Evolutionary conservation across 2,329 filamentous ascomycete species (phyloP).

Genomic region (Ceratocystis papillata): DNA sequence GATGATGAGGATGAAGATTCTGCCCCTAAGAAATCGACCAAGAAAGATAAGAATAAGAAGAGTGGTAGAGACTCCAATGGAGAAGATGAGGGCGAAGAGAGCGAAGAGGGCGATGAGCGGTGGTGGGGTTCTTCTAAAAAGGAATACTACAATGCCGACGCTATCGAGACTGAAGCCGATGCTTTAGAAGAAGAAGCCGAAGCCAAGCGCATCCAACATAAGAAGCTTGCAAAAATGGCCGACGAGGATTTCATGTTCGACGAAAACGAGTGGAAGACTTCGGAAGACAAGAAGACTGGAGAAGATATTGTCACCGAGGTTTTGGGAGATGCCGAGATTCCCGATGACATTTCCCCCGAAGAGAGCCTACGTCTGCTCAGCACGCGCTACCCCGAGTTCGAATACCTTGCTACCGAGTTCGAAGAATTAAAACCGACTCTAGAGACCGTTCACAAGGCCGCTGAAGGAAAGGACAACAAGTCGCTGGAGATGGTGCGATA

Average conservation of each 20-base stretch:
- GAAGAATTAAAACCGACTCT: conserved; percentile 58
- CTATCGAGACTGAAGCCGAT: conserved; percentile 51
- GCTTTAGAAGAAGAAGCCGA: conserved; percentile 88
- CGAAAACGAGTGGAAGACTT: conserved; percentile 69
- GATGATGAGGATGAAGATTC: conserved; percentile 36
- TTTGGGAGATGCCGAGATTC: conserved; percentile 72
- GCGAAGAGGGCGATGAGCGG: conserved; percentile 48
- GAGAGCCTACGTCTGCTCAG: conserved; percentile 67
- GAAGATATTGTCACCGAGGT: conserved; percentile 63
- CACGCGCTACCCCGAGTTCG: conserved; percentile 82
- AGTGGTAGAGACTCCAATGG: conserved; percentile 32
- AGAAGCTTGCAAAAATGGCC: conserved; percentile 78
- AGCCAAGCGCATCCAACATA: conserved; percentile 76
- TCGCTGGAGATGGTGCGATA: conserved; percentile 60
- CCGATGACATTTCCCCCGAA: conserved; percentile 62
- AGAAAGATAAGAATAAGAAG: conserved; percentile 26
- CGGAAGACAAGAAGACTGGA: conserved; percentile 41
- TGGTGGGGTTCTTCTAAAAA: conserved; percentile 82
- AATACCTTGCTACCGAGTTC: conserved; percentile 72
- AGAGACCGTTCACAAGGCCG: conserved; percentile 46
- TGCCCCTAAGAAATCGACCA: conserved; percentile 30
- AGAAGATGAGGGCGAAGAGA: conserved; percentile 50
- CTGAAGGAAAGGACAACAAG: conserved; percentile 41
- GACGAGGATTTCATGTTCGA: conserved; percentile 92
- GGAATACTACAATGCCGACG: conserved; percentile 88